Base-by-base conservation (phyloP, 352 stramenopile species). In the Globisporangium irregulare region DNA sequence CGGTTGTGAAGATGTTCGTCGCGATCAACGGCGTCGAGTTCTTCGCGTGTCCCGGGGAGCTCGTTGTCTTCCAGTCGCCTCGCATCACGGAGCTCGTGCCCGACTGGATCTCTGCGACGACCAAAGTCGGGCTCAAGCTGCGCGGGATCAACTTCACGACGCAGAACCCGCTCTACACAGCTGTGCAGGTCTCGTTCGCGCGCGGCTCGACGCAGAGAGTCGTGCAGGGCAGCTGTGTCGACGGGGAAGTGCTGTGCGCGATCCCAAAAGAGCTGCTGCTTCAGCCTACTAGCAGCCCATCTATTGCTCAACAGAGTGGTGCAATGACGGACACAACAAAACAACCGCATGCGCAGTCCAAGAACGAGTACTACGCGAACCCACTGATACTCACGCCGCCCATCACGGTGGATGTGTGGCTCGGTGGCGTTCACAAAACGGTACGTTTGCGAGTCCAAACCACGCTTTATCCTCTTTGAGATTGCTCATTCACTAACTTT, bases 1-100 rank as follows among this genome's bases (percentile, higher is more conserved):
- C 80, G 0, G 48, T 84, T 1, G 81, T 92, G 6, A 72, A 73
- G 3, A 75, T 86, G n/a, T 71, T 66, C 2, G 58, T 92, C 41
- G 77, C 82, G 6, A 79, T 93, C 67, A 93, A 91, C 64, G 85
- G 85, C 2, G 66, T 88, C 38, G 85, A 91, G 48, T 92, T 89
- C 59, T 67, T 91, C 0, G 24, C 73, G 1, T 87, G 75, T 51
- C 74, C 75, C 2, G 81, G 72, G 4, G 78, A 89, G 24, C 65
- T 90, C 1, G 74, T 73, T 0, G 71, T 93, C 2, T 91, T 88
- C 62, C 84, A 93, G 66, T 81, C 76, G 4, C 84, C 84, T 12
- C 66, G 80, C 1, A 70, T 91, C 4, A 83, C 75, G 0, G 73
- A 85, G 29, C 66, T 93, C 18, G 75, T 79, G 10, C 84, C 84